Base-by-base conservation (phyloP, 371 early-diverging fungal species). In the Mucor velutinosus region DNA sequence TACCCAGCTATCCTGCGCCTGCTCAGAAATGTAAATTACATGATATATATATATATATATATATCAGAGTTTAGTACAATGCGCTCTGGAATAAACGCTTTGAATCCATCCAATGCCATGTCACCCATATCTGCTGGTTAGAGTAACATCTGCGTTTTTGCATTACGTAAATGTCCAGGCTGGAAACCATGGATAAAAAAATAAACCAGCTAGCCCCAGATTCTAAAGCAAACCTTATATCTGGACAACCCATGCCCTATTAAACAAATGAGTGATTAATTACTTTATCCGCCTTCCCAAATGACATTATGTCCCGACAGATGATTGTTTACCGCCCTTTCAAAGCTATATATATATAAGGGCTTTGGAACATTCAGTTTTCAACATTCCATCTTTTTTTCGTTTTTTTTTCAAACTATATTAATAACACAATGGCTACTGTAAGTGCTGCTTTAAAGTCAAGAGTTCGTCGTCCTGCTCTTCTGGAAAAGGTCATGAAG, bases 391-490 rank as follows among this genome's bases (percentile, higher is more conserved):
- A 17, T 55, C 39, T 64, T 39, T 58, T 29, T 67, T 60, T 60
- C 56, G n/a, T 66, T 57, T 65, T 58, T 43, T 62, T 41, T 39
- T 49, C 4, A 43, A 55, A 10, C 59, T 53, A 5, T 51, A 37
- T 19, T 21, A 37, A 21, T 27, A 63, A 47, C 41, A 27, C 6
- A 60, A 83, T 83, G 83, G 73, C 79, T 61, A 66, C 73, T 49
- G 70, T 77, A 29, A 76, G 76, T 66, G 79, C 83, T 70, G 82
- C 82, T 19, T 67, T 85, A 41, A 83, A 78, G 30, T 70, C 81
- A 2, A 72, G 85, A 66, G 76, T 85, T 39, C 79, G 82, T 66
- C 79, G 85, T n/a, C 83, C 83, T 56, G 74, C 74, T 62, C 72
- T 80, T 29, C 71, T 81, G 58, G 64, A 79, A 12, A 82, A 81